Evolutionary conservation across 768 basidiomycete genomes (phyloP).

Genomic region (Clitopilus hobsonii): DNA sequence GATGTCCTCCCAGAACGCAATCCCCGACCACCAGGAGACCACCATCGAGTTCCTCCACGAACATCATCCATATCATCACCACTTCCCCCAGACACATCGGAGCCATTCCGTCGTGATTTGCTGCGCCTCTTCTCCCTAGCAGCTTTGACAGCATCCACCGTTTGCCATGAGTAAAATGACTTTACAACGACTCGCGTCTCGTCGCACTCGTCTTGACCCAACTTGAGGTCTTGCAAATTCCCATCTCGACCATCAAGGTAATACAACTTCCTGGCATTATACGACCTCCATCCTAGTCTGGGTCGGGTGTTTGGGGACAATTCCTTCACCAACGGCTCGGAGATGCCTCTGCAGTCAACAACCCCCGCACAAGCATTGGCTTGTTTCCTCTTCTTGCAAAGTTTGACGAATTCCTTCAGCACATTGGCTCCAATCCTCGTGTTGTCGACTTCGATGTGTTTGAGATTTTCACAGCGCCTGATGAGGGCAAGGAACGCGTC

Average conservation of each 20-base stretch:
- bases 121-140: slow-evolving; percentile 66
- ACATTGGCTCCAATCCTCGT: slow-evolving; percentile 64
- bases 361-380: slow-evolving; percentile 56
- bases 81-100: slow-evolving; percentile 29
- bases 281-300: slow-evolving; percentile 69
- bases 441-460: slow-evolving; percentile 72
- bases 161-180: slow-evolving; percentile 85
- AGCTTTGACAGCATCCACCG: slow-evolving; percentile 69
- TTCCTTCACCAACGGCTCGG: slow-evolving; percentile 60
- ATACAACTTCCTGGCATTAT: slow-evolving; percentile 62
- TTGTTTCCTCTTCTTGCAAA: slow-evolving; percentile 41
- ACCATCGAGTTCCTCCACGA: slow-evolving; percentile 36
- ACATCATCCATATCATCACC: slow-evolving; percentile 21
- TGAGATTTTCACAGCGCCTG: slow-evolving; percentile 54
- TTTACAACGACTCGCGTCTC: slow-evolving; percentile 68
- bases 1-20: slow-evolving; percentile 41
- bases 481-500: slow-evolving; percentile 63
- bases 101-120: slow-evolving; percentile 29
- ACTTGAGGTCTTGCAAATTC: slow-evolving; percentile 54
- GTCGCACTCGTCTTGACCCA: slow-evolving; percentile 82
- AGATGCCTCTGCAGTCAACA: slow-evolving; percentile 71
- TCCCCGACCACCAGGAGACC: slow-evolving; percentile 47
- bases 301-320: slow-evolving; percentile 56
- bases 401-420: slow-evolving; percentile 63
- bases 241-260: slow-evolving; percentile 72